A percentile compares a stretch with the other conserved stretches of the same genome.
These are phyloP conservation scores for Yamadazyma dendronema DNA, from an alignment of 1,139 yeast species.

Conservation along the genomic window DNA sequence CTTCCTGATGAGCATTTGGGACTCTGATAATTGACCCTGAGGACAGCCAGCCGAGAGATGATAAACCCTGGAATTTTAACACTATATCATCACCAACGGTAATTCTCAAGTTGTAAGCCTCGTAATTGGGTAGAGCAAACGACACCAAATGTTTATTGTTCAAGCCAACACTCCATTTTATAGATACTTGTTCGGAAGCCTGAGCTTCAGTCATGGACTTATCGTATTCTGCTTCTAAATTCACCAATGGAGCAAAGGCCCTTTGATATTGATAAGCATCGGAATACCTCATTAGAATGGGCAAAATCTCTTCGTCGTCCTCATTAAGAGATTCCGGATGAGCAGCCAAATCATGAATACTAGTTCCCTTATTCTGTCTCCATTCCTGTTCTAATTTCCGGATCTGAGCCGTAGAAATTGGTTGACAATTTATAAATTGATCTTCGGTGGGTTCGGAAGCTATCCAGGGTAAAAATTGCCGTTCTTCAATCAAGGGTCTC, in stretches of 20 bases:
- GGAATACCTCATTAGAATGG: constrained; percentile 71
- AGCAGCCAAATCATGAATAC: constrained; percentile 49
- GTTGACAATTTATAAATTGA: constrained; percentile 52
- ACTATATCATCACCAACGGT: constrained; percentile 85
- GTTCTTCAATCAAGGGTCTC: constrained; percentile 82
- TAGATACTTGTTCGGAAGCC: constrained; percentile 70
- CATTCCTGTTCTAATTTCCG: constrained; percentile 76
- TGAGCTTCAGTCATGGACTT: constrained; percentile 73
- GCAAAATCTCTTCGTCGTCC: constrained; percentile 54
- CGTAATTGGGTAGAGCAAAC: constrained; percentile 67
- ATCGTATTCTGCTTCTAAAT: constrained; percentile 80
- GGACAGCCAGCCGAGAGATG: constrained; percentile 63
- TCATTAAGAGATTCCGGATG: constrained; percentile 25
- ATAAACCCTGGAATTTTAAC: constrained; percentile 55
- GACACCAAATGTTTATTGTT: constrained; percentile 68
- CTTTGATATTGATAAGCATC: constrained; percentile 88
- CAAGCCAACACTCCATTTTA: constrained; percentile 72
- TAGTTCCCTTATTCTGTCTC: constrained; percentile 70
- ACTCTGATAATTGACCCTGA: constrained; percentile 69
- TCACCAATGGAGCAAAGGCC: constrained; percentile 79
- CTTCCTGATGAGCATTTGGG: constrained; percentile 69
- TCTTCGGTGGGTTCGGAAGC: constrained; percentile 67
- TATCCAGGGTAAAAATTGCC: constrained; percentile 80
- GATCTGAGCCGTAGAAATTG: constrained; percentile 65
- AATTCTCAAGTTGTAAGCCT: constrained; percentile 64